These are phyloP conservation scores for Erodium chrysanthum DNA, from an alignment of 441 rosid genomes.

Conservation along the genomic window DNA sequence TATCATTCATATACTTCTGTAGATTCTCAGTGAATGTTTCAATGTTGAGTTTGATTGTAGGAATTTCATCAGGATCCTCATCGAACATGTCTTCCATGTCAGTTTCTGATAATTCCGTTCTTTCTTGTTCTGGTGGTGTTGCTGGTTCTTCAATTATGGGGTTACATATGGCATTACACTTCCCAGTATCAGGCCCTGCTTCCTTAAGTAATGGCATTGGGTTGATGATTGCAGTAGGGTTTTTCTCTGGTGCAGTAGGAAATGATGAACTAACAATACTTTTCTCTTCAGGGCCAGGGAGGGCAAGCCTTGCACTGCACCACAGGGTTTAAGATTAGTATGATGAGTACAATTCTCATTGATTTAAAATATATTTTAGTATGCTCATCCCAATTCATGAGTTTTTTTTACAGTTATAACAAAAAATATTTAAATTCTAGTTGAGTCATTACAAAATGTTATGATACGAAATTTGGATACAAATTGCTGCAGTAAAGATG, in stretches of 20 bases:
- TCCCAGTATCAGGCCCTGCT: constrained; percentile 19
- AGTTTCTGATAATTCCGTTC: constrained; percentile 32
- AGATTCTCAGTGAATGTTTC: constrained; percentile 52
- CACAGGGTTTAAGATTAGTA: constrained; percentile 18
- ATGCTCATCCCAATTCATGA: not conserved
- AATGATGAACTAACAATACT: constrained; percentile 36
- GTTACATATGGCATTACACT: constrained; percentile 16
- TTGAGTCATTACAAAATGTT: not conserved
- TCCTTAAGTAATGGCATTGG: constrained; percentile 28
- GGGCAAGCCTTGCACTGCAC: constrained; percentile 84
- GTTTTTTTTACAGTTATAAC: not conserved
- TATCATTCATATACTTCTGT: constrained; percentile 49
- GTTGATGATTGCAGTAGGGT: constrained; percentile 26
- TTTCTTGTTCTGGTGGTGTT: constrained; percentile 67
- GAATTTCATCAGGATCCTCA: constrained; percentile 74
- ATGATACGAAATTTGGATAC: not conserved
- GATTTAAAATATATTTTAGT: not conserved
- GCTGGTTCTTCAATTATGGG: constrained; percentile 86
- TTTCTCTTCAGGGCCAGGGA: constrained; percentile 81
- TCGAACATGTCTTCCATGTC: constrained; percentile 62
- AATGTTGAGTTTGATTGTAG: constrained; percentile 62
- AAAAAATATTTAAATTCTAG: not conserved
- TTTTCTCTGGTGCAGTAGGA: constrained; percentile 30
- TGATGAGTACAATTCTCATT: not conserved
- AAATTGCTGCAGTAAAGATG: constrained; percentile 2